Conservation (phyloP, 257 asterid species). For the Jacaranda copaia region DNA sequence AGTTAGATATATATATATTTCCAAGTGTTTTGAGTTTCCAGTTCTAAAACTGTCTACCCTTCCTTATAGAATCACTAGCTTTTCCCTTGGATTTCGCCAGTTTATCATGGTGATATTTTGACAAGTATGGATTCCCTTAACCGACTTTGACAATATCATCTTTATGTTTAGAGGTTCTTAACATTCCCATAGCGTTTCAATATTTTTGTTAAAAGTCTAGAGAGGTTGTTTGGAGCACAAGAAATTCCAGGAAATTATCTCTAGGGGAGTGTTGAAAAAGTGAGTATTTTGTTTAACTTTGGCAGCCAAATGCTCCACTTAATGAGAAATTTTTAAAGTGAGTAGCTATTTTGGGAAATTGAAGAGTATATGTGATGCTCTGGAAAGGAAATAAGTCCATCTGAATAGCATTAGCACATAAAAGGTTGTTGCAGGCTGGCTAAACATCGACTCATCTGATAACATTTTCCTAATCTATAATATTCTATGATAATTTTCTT, state of each 20-base stretch:
- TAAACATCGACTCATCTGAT: neutral
- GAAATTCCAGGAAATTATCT: slow-evolving; percentile 17
- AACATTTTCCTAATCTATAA: slow-evolving; percentile 20
- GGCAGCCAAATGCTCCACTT: slow-evolving; percentile 18
- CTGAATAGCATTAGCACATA: too few species aligned
- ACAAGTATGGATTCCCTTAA: slow-evolving; percentile 11
- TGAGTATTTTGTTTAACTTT: neutral
- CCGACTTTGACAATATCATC: neutral
- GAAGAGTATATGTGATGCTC: slow-evolving; percentile 17
- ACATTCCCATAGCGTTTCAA: slow-evolving; percentile 5
- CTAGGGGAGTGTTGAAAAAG: slow-evolving; percentile 11
- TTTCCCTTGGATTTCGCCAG: slow-evolving; percentile 1
- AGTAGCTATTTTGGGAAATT: slow-evolving; percentile 7
- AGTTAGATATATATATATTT: neutral
- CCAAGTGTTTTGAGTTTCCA: neutral
- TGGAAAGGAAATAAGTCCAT: neutral
- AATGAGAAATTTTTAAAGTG: neutral
- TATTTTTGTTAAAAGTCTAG: slow-evolving; percentile 17
- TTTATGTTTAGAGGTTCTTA: slow-evolving; percentile 21
- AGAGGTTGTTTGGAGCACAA: slow-evolving; percentile 21
- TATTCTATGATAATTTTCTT: slow-evolving; percentile 13
- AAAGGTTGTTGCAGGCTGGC: slow-evolving; percentile 24
- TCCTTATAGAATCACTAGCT: neutral
- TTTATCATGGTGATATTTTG: slow-evolving; percentile 12
- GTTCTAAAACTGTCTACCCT: slow-evolving; percentile 20